Evolutionary conservation across 2,329 filamentous ascomycete genomes (phyloP).

Genomic region (Colletotrichum karsti): DNA sequence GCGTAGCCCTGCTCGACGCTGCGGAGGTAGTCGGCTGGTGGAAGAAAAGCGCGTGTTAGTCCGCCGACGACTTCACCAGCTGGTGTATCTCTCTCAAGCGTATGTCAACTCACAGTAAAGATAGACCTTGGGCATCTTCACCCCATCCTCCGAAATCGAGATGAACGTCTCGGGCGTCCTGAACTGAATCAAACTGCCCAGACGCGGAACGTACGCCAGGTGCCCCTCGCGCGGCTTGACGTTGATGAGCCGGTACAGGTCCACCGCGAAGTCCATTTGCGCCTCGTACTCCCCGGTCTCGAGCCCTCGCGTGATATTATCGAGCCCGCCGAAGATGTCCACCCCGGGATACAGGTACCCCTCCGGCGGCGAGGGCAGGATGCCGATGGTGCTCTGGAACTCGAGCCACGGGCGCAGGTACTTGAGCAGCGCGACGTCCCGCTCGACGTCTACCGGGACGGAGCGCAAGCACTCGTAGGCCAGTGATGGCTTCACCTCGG

Average conservation of each 20-base stretch:
- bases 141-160: constrained; percentile 30
- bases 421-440: constrained; percentile 24
- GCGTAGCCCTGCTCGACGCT: constrained; percentile 6
- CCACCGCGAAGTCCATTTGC: constrained; percentile 29
- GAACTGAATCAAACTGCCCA: constrained; percentile 20
- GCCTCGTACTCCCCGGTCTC: constrained; percentile 22
- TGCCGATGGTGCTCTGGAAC: constrained; percentile 32
- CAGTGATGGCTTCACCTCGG: constrained; percentile 26
- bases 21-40: constrained; percentile 20
- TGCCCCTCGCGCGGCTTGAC: constrained; percentile 29
- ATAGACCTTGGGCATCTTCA: constrained; percentile 24
- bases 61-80: too few species aligned
- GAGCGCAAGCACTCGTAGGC: constrained; percentile 32
- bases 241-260: constrained; percentile 30
- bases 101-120: constrained; percentile 1
- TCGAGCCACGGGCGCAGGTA: constrained; percentile 30
- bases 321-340: constrained; percentile 31
- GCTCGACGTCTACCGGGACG: constrained; percentile 25
- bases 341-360: constrained; percentile 33
- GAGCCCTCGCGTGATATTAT: constrained; percentile 29
- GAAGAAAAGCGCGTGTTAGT: neutral
- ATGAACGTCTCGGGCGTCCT: constrained; percentile 21
- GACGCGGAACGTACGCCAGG: constrained; percentile 17
- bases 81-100: too few species aligned
- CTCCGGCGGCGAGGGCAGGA: constrained; percentile 29